phyloP scores from a whole-genome alignment of 2,329 filamentous ascomycete species.

The Dendryphion nanum region DNA sequence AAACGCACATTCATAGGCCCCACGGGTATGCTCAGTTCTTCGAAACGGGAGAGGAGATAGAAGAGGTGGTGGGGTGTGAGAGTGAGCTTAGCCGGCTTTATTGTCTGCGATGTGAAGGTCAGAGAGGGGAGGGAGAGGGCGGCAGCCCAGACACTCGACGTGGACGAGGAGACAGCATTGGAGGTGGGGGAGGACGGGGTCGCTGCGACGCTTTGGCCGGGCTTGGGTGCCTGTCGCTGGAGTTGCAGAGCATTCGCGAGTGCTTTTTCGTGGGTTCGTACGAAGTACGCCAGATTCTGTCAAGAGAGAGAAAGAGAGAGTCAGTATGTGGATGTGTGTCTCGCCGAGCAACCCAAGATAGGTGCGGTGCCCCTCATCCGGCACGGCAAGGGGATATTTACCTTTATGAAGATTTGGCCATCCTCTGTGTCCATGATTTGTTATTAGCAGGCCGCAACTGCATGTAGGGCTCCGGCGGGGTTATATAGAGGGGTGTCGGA shows the following conservation, averaged over 20 bases:
- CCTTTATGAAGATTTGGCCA: slow-evolving; percentile 86
- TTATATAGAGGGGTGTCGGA: slow-evolving; percentile 3
- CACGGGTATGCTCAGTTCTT: slow-evolving; percentile 85
- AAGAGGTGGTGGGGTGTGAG: slow-evolving; percentile 96
- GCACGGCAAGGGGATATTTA: slow-evolving; percentile 41
- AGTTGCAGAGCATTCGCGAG: slow-evolving; percentile 93
- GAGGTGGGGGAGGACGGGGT: slow-evolving; percentile 40
- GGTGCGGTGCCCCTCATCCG: no score
- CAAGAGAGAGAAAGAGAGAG: no score
- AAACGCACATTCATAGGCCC: slow-evolving; percentile 95
- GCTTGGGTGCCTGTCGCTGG: slow-evolving; percentile 68
- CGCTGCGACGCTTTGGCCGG: slow-evolving; percentile 52
- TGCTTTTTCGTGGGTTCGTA: slow-evolving; percentile 95
- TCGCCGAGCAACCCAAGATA: no score
- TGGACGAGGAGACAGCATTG: slow-evolving; percentile 58
- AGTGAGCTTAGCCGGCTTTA: slow-evolving; percentile 88
- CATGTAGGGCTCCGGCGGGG: slow-evolving; percentile 28
- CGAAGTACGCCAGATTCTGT: slow-evolving; percentile 92
- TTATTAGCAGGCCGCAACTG: slow-evolving; percentile 25
- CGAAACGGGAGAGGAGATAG: slow-evolving; percentile 92
- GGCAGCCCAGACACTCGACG: slow-evolving; percentile 70
- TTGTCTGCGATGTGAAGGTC: slow-evolving; percentile 77
- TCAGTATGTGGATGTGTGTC: no score
- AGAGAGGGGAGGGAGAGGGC: slow-evolving; percentile 84
- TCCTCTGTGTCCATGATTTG: slow-evolving; percentile 78